A percentile compares a stretch with the other conserved stretches of the same genome.
Evolutionary conservation across 2,329 filamentous ascomycete species (phyloP).

Genomic region (Epichloe typhina): DNA sequence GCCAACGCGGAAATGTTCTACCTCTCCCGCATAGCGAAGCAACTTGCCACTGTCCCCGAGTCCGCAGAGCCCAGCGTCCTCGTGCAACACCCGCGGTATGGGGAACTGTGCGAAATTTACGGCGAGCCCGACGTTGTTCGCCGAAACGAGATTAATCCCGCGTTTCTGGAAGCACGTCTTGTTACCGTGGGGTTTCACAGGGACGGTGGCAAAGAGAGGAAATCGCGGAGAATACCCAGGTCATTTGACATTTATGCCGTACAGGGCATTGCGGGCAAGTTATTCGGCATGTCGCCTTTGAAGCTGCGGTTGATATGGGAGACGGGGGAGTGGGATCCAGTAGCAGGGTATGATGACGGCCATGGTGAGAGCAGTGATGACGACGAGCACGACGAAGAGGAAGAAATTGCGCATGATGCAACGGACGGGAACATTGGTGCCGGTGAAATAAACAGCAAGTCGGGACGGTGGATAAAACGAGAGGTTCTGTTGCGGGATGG

Average conservation of each 20-base stretch:
- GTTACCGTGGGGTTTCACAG: constrained; percentile 47
- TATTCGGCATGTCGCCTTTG: constrained; percentile 54
- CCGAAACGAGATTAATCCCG: constrained; percentile 50
- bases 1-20: constrained; percentile 90
- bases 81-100: constrained; percentile 55
- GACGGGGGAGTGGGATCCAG: constrained; percentile 81
- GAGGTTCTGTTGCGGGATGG: constrained; percentile 71
- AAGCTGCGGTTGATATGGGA: constrained; percentile 65
- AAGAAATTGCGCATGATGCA: constrained; percentile 15
- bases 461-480: constrained; percentile 56
- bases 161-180: constrained; percentile 70
- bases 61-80: constrained; percentile 41
- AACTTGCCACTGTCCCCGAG: constrained; percentile 49
- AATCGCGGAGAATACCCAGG: constrained; percentile 49
- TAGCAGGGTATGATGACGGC: constrained; percentile 47
- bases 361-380: constrained; percentile 42
- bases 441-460: constrained; percentile 16
- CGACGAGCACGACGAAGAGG: constrained; percentile 22
- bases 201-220: constrained; percentile 14
- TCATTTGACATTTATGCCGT: constrained; percentile 71
- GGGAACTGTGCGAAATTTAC: constrained; percentile 60
- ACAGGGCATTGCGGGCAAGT: constrained; percentile 60
- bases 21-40: constrained; percentile 66
- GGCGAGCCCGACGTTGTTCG: constrained; percentile 55
- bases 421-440: background rate